Conservation (phyloP, 192 early-diverging fungal species). For the Chytriomyces sp. region DNA sequence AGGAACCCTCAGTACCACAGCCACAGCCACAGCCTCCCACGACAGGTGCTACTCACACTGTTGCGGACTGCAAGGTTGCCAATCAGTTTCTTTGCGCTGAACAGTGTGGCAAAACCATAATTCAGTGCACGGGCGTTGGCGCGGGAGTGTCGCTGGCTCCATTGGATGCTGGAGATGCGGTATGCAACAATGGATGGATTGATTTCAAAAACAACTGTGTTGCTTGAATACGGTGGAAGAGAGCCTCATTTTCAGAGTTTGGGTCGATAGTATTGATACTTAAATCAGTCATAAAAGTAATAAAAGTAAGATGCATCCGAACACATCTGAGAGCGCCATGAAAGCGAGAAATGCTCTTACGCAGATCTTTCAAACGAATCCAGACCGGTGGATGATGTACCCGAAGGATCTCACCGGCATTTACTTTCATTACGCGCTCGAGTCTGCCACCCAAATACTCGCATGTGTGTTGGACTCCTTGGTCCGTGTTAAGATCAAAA, state of each 20-base stretch:
- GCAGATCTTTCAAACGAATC: constrained; percentile 38
- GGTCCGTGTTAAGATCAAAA: constrained; percentile 77
- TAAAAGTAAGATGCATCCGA: no score
- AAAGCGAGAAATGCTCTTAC: background rate
- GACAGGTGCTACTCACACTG: background rate
- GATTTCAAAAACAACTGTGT: background rate
- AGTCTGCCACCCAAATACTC: constrained; percentile 71
- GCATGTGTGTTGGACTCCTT: constrained; percentile 83
- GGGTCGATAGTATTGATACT: no score
- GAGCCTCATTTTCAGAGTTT: no score
- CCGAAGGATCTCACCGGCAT: constrained; percentile 37
- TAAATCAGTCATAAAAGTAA: no score
- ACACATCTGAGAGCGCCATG: no score
- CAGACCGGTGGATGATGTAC: constrained; percentile 45
- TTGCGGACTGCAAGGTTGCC: background rate
- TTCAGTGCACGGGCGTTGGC: background rate
- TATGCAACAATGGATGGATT: background rate
- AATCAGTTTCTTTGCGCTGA: constrained; percentile 8
- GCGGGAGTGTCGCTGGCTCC: background rate
- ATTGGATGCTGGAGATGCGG: background rate
- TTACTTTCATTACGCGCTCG: constrained; percentile 49
- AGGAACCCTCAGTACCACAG: background rate
- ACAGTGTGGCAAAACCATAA: background rate
- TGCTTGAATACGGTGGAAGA: no score
- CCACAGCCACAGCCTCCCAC: background rate